A percentile compares a stretch with the other conserved stretches of the same genome.
phyloP scores from a whole-genome alignment of 306 rosid species.

The Herpetospermum pedunculosum region DNA sequence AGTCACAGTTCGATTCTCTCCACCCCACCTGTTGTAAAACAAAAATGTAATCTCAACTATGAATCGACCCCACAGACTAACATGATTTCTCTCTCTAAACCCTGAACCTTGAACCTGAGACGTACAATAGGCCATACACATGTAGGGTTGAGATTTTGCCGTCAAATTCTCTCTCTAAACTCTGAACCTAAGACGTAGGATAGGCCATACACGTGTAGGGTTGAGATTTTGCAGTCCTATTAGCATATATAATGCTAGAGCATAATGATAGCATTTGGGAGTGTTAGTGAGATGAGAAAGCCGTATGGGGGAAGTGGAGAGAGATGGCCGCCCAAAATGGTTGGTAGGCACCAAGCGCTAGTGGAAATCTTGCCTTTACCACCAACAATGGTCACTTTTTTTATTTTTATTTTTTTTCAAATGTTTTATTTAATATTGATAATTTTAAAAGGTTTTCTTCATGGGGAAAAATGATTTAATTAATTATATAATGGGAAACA shows the following conservation, averaged over 20 bases:
- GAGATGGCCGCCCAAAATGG: constrained; percentile 6
- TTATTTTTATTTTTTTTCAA: constrained; percentile 15
- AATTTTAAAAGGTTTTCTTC: not conserved
- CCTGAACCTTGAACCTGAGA: too few relatives aligned
- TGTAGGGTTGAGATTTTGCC: too few relatives aligned
- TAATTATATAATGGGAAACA: constrained; percentile 2
- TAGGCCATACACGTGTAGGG: too few relatives aligned
- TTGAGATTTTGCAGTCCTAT: not conserved
- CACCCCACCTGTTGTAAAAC: too few relatives aligned
- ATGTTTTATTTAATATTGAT: not conserved
- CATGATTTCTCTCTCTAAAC: too few relatives aligned
- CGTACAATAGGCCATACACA: too few relatives aligned
- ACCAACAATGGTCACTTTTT: constrained; percentile 45
- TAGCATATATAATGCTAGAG: not conserved
- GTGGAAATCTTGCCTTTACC: constrained; percentile 68
- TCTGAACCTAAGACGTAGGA: too few relatives aligned
- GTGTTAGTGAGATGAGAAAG: not conserved
- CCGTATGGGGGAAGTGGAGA: not conserved
- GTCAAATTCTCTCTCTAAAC: too few relatives aligned
- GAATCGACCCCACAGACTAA: too few relatives aligned
- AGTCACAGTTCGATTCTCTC: too few relatives aligned
- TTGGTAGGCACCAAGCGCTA: constrained; percentile 11
- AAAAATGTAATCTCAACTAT: too few relatives aligned
- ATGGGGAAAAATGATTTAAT: not conserved
- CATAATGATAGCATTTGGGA: constrained; percentile 1